Evolutionary conservation across 202 grass and related monocot genomes (phyloP), one percentile per base, ranked within the genome.

Genomic region (Bolboschoenoplectus hybrid): DNA sequence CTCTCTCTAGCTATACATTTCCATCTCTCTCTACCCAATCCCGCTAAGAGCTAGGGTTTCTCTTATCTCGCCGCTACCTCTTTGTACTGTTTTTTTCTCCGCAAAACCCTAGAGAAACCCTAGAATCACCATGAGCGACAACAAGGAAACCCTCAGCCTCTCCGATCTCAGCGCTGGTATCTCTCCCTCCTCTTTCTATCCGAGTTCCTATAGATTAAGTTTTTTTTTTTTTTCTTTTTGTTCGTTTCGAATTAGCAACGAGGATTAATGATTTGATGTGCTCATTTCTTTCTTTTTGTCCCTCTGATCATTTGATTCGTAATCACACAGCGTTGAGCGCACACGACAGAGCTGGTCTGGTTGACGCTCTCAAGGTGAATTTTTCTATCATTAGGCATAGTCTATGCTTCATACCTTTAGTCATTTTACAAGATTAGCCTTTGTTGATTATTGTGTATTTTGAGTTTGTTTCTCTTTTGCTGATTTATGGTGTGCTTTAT

Each of bases 361-460:
- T 99, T 81, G 92, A 93, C 88, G 97, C 97, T 73, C 87, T 99
- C 8, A 99, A 97, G 93, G 97, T 99, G 11, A 39, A 63, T 44
- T n/a, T 44, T n/a, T 85, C 86, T 67, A 44, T 14, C 16, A n/a
- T 81, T 85, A 1, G 26, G 16, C 53, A 60, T 80, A 80, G 17
- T 45, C 8, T 2, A 8, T 80, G 16, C 9, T 19, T 43, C 8
- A 20, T 55, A 60, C 19, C 3, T 80, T 3, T 8, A 73, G 39
- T 44, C 50, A 60, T 82, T 46, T n/a, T 38, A 63, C 6, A 35
- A 49, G 61, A 45, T n/a, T 52, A 83, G 13, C 35, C 14, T 50
- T 16, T 75, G 39, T 71, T 40, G 5, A 41, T 20, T 79, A 17
- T 56, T 43, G 7, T 36, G 36, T 6, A 41, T 41, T 41, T 43